Evolutionary conservation across 1,284 basidiomycete species (phyloP).

Genomic region (Cutaneotrichosporon sp.): DNA sequence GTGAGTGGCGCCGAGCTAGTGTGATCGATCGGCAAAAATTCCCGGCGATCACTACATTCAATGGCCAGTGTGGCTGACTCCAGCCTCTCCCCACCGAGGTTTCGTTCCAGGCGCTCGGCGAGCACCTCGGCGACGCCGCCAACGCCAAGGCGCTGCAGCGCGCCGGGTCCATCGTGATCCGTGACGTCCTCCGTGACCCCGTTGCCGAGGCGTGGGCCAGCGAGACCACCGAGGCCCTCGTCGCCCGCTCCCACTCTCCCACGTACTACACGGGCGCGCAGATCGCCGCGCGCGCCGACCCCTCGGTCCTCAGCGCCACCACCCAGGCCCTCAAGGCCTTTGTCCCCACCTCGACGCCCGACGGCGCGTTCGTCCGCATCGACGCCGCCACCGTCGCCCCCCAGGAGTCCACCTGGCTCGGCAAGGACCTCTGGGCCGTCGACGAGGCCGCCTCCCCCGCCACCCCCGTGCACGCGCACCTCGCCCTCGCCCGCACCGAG

Average conservation of each 20-base stretch:
- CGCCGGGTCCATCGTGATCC: slow-evolving; percentile 39
- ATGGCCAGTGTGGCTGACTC: not conserved
- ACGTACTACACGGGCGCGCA: slow-evolving; percentile 42
- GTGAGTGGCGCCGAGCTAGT: slow-evolving; percentile 8
- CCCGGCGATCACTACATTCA: not conserved
- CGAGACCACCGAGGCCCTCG: slow-evolving; percentile 21
- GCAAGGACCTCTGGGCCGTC: slow-evolving; percentile 22
- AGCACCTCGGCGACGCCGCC: slow-evolving; percentile 25
- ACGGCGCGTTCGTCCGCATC: slow-evolving; percentile 31
- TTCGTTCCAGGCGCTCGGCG: slow-evolving; percentile 34
- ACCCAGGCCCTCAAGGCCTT: slow-evolving; percentile 31
- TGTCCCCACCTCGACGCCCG: slow-evolving; percentile 10
- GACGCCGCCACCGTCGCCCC: slow-evolving; percentile 22
- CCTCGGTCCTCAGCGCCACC: slow-evolving; percentile 40
- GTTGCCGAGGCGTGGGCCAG: slow-evolving; percentile 39
- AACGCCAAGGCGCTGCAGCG: slow-evolving; percentile 15
- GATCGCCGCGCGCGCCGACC: slow-evolving; percentile 39
- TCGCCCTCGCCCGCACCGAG: slow-evolving; percentile 39
- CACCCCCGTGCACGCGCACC: slow-evolving; percentile 37
- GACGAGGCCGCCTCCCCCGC: slow-evolving; percentile 12
- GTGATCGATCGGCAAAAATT: not conserved
- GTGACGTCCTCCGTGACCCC: slow-evolving; percentile 46
- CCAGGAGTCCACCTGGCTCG: slow-evolving; percentile 17
- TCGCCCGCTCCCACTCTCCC: slow-evolving; percentile 20
- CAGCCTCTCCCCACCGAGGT: slow-evolving; percentile 30